Percentiles rank a stretch among this genome's conserved stretches.
Conservation (phyloP, 2,329 filamentous ascomycete species). For the Fusarium fracticaudum region DNA sequence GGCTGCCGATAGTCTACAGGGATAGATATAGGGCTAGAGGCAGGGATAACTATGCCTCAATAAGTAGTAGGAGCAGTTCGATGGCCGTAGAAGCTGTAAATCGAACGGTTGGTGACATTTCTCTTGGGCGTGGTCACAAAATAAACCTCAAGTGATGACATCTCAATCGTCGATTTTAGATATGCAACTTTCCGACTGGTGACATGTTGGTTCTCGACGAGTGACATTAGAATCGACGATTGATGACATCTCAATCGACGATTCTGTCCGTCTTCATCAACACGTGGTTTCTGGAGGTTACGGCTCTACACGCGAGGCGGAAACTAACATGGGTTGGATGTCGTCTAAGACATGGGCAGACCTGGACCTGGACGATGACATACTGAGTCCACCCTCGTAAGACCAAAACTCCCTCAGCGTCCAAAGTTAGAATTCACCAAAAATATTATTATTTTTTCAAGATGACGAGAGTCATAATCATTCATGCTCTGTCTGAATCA, state of each 20-base stretch:
- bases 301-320: not conserved
- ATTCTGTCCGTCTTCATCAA: not conserved
- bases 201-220: not conserved
- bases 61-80: not conserved
- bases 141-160: not conserved
- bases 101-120: not conserved
- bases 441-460: not conserved
- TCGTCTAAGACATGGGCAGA: not conserved
- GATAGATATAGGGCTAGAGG: not conserved
- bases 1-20: not conserved
- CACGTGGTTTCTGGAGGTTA: not conserved
- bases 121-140: not conserved
- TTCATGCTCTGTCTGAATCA: conserved; percentile 9
- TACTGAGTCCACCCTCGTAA: not conserved
- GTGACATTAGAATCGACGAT: not conserved
- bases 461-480: conserved; percentile 1
- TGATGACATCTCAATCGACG: not conserved
- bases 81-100: not conserved
- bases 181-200: not conserved
- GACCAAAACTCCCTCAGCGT: not conserved
- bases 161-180: not conserved
- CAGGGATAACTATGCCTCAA: not conserved
- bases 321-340: not conserved
- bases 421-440: not conserved
- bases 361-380: not conserved